Conservation (phyloP, 768 basidiomycete species). For the Termitomyces bulborhizus region DNA sequence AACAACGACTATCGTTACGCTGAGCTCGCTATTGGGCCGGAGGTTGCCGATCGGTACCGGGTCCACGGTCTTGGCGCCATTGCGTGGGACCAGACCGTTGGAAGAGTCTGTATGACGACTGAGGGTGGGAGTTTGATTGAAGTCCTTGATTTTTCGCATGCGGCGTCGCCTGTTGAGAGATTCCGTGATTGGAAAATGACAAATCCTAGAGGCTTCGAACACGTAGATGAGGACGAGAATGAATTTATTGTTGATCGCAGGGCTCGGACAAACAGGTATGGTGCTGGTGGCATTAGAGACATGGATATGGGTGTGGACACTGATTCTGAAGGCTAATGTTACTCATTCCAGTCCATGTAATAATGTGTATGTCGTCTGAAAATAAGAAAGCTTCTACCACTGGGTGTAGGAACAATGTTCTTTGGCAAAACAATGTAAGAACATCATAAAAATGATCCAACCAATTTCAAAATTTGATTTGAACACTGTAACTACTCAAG, state of each 20-base stretch:
- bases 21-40: slow-evolving; percentile 8
- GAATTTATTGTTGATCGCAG: neutral
- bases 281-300: too few relatives aligned
- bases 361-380: too few relatives aligned
- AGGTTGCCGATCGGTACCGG: slow-evolving; percentile 10
- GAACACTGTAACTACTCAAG: too few relatives aligned
- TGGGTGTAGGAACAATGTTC: too few relatives aligned
- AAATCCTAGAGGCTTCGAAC: slow-evolving; percentile 11
- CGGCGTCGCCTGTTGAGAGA: slow-evolving; percentile 20
- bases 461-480: too few relatives aligned
- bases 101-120: slow-evolving; percentile 49
- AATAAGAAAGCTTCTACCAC: too few relatives aligned
- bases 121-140: slow-evolving; percentile 31
- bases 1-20: slow-evolving; percentile 15
- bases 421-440: too few relatives aligned
- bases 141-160: slow-evolving; percentile 42
- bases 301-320: too few relatives aligned
- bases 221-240: neutral
- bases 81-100: slow-evolving; percentile 50
- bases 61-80: slow-evolving; percentile 37
- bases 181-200: slow-evolving; percentile 20
- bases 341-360: too few relatives aligned
- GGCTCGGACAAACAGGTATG: neutral
- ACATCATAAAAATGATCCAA: too few relatives aligned
- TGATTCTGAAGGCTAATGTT: too few relatives aligned